Evolutionary conservation across 805 yeast genomes (phyloP), one percentile per base, ranked within the genome.

Genomic region (Cyberlindnera americana): DNA sequence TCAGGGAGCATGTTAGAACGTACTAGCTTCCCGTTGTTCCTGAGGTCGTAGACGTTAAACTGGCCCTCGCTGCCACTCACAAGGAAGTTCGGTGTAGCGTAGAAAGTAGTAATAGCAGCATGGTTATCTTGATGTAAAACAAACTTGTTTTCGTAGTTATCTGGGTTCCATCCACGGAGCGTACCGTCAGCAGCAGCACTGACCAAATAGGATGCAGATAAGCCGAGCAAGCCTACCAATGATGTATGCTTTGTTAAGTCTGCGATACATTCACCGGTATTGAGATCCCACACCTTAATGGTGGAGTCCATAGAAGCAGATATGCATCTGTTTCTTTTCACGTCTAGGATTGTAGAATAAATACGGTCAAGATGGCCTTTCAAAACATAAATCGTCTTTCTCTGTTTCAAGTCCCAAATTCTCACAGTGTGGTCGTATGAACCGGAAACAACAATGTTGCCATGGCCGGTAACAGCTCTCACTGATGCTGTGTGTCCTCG

Each of bases 161-260:
- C 77, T 2, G 96, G 93, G 56, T 93, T 84, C 99, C 99, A 93
- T 2, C 91, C 82, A 37, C 97, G 73, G 29, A 93, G 70, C 0
- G 96, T 82, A 3, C 93, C 78, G 61, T 93, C 99, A 0, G 98
- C 98, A 3, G 97, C 98, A 0, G 96, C 99, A 32, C 95, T 83
- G 2, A 91, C 95, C 11, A 93, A 67, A 34, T 78, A 80, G 25
- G 82, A 78, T 19, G 83, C 80, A 6, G 88, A 79, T 8, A 90
- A 72, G 32, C 86, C 87, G 19, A 91, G 69, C 32, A 93, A 67
- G 0, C 98, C 99, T 13, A 93, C 99, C 16, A 93, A 66, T 11
- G 91, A 85, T 1, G 86, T 80, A 60, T 93, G 99, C 1, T 96
- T 97, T 41, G 81, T 88, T 33, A 91, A 66, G 0, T 87, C 75